Evolutionary conservation across 306 rosid genomes (phyloP), one percentile per base, ranked within the genome.

Genomic region (Trifolium dubium): DNA sequence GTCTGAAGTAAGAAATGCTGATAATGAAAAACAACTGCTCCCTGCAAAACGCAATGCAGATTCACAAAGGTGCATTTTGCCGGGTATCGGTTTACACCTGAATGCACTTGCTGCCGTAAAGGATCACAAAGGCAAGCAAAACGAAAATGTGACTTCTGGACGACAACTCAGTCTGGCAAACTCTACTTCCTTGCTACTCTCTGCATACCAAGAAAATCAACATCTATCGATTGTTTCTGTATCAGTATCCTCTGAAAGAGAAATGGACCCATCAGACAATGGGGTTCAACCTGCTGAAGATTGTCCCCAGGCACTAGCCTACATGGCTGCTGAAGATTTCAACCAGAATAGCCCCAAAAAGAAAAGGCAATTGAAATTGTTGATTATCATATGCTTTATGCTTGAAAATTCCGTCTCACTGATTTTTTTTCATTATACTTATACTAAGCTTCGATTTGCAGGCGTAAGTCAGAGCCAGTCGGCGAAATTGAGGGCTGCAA

Each of bases 31-130:
- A 77, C 88, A 81, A 63, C 78, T 73, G 3, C 75, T 83, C 63
- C 77, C 88, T 8, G 13, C 71, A 63, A 86, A 85, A 67, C 71
- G 81, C 9, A 74, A 80, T 72, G 83, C 77, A 17, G 82, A 84
- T 66, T 77, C 87, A 1, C 75, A 86, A 23, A 79, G 76, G 64
- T 76, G 87, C 81, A 79, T 75, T 64, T 75, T 89, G 75, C 96
- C 87, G 12, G 96, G 91, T 84, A 91, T 89, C 28, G 92, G 94
- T 71, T 83, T 91, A 78, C 90, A 89, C 87, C 80, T 93, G 71
- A 90, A 91, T 78, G 93, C 97, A 77, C 88, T 91, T 72, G 89
- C 93, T 19, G 65, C 87, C 72, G 79, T 89, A 12, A 90, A 87
- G 80, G 91, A 83, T 32, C 41, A 64, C 79, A 80, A 73, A 67